Evolutionary conservation across 2,329 filamentous ascomycete species (phyloP).

Genomic region (Zymoseptoria passerinii): DNA sequence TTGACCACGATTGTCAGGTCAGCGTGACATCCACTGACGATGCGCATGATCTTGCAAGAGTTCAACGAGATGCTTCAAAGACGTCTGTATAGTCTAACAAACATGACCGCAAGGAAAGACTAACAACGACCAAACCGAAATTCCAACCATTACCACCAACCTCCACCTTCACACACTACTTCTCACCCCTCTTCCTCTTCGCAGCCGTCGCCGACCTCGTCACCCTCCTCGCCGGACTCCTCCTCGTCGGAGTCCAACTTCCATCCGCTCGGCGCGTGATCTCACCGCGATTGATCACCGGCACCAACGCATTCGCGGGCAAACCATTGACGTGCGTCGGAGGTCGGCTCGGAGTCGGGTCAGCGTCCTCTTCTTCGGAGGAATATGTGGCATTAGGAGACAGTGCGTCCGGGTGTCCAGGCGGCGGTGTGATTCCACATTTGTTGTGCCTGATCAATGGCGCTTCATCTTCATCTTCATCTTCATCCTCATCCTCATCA

Average conservation of each 20-base stretch:
- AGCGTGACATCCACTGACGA: too few species aligned
- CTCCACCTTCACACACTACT: background rate
- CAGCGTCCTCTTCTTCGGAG: background rate
- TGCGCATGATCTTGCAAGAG: too few species aligned
- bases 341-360: background rate
- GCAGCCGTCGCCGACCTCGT: background rate
- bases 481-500: background rate
- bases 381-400: background rate
- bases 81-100: background rate
- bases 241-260: background rate
- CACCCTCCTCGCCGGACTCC: background rate
- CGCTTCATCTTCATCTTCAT: too few species aligned
- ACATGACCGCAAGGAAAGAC: background rate
- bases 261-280: background rate
- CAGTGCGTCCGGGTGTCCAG: too few species aligned
- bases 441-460: too few species aligned
- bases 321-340: background rate
- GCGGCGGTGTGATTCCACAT: too few species aligned
- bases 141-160: background rate
- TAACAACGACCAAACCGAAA: background rate
- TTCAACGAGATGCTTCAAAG: too few species aligned
- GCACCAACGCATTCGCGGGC: background rate
- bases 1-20: too few species aligned
- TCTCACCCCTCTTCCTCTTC: background rate
- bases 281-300: background rate